Percentiles rank a stretch among this genome's conserved stretches.
Evolutionary conservation across 345 rosid genomes (phyloP).

Genomic region (Populus euphratica): DNA sequence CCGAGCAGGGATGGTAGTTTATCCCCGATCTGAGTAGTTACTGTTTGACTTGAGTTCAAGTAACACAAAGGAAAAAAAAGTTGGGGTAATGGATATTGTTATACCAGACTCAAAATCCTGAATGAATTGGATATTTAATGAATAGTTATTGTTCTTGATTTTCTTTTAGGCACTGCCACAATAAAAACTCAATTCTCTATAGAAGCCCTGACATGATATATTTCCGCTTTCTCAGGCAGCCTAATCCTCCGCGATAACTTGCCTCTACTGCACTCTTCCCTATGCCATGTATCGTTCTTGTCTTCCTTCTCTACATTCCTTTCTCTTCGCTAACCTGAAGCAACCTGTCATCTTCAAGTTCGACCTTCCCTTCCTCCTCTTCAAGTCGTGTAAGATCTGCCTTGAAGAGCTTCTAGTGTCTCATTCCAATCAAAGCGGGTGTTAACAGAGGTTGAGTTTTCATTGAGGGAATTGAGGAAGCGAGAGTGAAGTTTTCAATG

Average conservation of each 20-base stretch:
- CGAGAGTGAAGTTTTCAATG: not conserved
- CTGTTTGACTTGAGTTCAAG: too few species aligned
- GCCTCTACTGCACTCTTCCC: constrained; percentile 12
- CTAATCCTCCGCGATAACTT: constrained; percentile 7
- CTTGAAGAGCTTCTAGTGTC: constrained; percentile 10
- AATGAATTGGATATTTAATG: too few species aligned
- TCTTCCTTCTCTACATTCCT: constrained; percentile 18
- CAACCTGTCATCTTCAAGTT: constrained; percentile 9
- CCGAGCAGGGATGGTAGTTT: too few species aligned
- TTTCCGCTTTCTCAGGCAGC: constrained; percentile 15
- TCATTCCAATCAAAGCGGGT: constrained; percentile 16
- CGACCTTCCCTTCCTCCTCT: constrained; percentile 14
- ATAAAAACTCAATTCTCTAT: constrained; percentile 15
- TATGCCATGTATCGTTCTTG: constrained; percentile 10
- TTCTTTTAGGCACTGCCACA: constrained; percentile 6
- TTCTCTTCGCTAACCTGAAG: constrained; percentile 11
- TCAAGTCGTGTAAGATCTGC: constrained; percentile 13
- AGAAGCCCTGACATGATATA: constrained; percentile 4
- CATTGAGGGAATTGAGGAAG: not conserved
- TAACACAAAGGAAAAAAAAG: too few species aligned
- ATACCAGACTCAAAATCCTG: too few species aligned
- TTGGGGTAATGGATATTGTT: too few species aligned
- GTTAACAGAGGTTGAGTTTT: not conserved
- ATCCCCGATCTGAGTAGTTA: too few species aligned
- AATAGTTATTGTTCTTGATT: not conserved